A percentile compares a stretch with the other conserved stretches of the same genome.
Conservation (phyloP, 148 eudicot genomes). For the Limonium bicolor region DNA sequence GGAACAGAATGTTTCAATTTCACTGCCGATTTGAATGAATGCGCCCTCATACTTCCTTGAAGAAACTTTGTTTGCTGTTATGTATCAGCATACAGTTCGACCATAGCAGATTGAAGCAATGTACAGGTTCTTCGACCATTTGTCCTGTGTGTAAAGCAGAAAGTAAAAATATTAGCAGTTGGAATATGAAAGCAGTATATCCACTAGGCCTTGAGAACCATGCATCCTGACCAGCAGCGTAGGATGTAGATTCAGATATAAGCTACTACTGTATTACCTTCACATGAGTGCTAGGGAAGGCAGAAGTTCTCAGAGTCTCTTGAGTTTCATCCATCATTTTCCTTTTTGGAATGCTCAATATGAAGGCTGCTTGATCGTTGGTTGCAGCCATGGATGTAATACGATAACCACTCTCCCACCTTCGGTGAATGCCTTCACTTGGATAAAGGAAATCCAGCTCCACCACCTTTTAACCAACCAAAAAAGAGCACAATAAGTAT, state of each 20-base stretch:
- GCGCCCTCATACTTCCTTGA: no score
- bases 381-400: slow-evolving; percentile 96
- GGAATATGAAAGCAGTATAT: no score
- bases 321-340: slow-evolving; percentile 83
- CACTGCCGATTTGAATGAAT: no score
- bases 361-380: slow-evolving; percentile 81
- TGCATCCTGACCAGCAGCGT: no score
- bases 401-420: slow-evolving; percentile 86
- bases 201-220: no score
- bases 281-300: slow-evolving; percentile 90
- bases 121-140: slow-evolving; percentile 80
- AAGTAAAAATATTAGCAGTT: not conserved
- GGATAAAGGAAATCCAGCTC: slow-evolving; percentile 89
- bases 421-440: slow-evolving; percentile 84
- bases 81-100: slow-evolving; percentile 71
- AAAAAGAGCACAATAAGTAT: not conserved
- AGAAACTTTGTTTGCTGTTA: no score
- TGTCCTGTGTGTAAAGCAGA: slow-evolving; percentile 36
- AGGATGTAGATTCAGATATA: no score
- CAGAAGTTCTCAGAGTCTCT: slow-evolving; percentile 82
- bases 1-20: no score
- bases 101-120: slow-evolving; percentile 82
- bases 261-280: no score
- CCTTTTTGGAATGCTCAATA: slow-evolving; percentile 73
- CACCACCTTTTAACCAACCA: slow-evolving; percentile 36